Conservation (phyloP, 2,329 filamentous ascomycete species). For the Pseudogymnoascus sp. region DNA sequence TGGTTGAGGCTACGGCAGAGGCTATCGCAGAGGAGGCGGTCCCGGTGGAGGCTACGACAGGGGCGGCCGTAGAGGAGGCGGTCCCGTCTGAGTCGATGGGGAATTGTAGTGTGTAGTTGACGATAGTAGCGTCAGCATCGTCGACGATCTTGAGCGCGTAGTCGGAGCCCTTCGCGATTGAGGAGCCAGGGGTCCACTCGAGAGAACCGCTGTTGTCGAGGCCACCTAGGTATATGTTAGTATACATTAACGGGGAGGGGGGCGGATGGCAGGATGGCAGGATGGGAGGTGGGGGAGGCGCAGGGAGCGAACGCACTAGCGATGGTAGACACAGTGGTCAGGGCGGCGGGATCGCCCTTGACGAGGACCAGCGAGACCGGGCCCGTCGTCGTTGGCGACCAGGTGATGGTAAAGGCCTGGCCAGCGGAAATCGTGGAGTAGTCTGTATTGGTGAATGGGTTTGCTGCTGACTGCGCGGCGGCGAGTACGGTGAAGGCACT, state of each 20-base stretch:
- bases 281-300: not conserved
- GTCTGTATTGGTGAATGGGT: conserved; percentile 20
- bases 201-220: conserved; percentile 13
- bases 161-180: conserved; percentile 9
- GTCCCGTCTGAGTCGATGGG: conserved; percentile 17
- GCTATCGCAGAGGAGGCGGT: not conserved
- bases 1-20: not conserved
- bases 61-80: too few relatives aligned
- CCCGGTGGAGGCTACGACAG: too few relatives aligned
- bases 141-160: conserved; percentile 19
- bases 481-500: conserved; percentile 10
- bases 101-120: conserved; percentile 24
- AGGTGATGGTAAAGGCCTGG: conserved; percentile 14
- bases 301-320: conserved; percentile 12
- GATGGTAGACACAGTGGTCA: conserved; percentile 13
- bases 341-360: conserved; percentile 13
- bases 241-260: not conserved
- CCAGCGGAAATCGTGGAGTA: conserved; percentile 13
- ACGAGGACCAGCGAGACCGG: conserved; percentile 17
- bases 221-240: not conserved
- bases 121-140: conserved; percentile 16
- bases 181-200: conserved; percentile 13
- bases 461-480: conserved; percentile 13
- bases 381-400: conserved; percentile 14
- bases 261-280: too few relatives aligned